A percentile compares a stretch with the other conserved stretches of the same genome.
phyloP scores from a whole-genome alignment of 2,329 filamentous ascomycete genomes.

The Sclerotinia sclerotiorum region DNA sequence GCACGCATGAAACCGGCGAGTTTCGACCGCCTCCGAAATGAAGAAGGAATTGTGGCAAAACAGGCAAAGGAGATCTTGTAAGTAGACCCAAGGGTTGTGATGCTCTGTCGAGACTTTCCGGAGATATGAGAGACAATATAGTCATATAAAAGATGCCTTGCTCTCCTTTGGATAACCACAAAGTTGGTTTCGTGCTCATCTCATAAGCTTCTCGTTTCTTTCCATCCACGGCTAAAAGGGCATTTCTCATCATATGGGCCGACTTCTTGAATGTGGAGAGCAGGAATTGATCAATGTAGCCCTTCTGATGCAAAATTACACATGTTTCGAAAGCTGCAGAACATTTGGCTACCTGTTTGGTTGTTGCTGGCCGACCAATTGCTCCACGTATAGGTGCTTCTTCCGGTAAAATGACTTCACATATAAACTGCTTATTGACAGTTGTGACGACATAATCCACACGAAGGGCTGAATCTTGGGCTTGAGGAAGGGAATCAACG shows the following conservation, averaged over 20 bases:
- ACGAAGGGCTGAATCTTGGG: conserved; percentile 40
- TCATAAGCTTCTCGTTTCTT: conserved; percentile 72
- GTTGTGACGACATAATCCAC: conserved; percentile 63
- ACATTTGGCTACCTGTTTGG: conserved; percentile 78
- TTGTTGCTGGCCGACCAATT: conserved; percentile 61
- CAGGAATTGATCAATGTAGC: conserved; percentile 71
- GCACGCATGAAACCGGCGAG: conserved; percentile 56
- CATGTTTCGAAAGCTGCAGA: conserved; percentile 88
- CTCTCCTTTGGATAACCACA: conserved; percentile 60
- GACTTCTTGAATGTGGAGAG: conserved; percentile 70
- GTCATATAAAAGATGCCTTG: conserved; percentile 61
- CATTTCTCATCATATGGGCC: conserved; percentile 82
- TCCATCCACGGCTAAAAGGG: conserved; percentile 74
- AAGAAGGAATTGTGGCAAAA: conserved; percentile 66
- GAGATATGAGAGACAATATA: conserved; percentile 57
- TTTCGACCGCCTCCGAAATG: conserved; percentile 66
- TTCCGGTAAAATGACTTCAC: conserved; percentile 77
- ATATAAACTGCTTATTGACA: conserved; percentile 61
- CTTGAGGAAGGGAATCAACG: conserved; percentile 62
- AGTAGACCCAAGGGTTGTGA: conserved; percentile 69
- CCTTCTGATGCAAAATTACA: conserved; percentile 62
- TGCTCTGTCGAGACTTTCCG: conserved; percentile 55
- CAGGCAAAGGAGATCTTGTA: conserved; percentile 64
- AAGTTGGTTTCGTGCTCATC: conserved; percentile 74
- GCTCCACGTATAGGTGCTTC: conserved; percentile 68